phyloP scores from a whole-genome alignment of 2,329 filamentous ascomycete genomes.

The Bipolaris oryzae region DNA sequence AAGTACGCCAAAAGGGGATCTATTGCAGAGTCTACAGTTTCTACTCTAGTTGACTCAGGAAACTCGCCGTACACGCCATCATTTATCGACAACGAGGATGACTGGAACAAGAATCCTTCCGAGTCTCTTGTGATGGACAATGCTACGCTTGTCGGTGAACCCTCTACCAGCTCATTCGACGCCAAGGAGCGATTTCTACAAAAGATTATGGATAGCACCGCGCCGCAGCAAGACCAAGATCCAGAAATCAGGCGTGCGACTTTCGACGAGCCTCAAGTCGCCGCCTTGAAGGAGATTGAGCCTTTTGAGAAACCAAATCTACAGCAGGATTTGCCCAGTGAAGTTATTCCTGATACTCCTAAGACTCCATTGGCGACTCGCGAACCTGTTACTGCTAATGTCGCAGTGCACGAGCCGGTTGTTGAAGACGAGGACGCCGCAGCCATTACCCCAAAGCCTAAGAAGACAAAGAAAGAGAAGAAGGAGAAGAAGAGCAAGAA shows the following conservation, averaged over 20 bases:
- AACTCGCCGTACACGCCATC: conserved; percentile 27
- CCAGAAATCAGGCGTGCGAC: conserved; percentile 22
- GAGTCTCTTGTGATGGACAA: conserved; percentile 38
- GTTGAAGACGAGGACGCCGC: background rate
- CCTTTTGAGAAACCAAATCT: background rate
- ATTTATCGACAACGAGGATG: conserved; percentile 41
- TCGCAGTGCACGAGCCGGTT: background rate
- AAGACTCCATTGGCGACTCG: background rate
- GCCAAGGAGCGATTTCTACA: conserved; percentile 31
- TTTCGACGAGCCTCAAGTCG: conserved; percentile 1
- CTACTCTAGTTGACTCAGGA: conserved; percentile 8
- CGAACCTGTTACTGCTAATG: background rate
- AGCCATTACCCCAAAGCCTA: conserved; percentile 25
- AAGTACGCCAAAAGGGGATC: conserved; percentile 42
- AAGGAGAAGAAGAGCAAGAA: conserved; percentile 45
- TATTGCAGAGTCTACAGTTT: conserved; percentile 2
- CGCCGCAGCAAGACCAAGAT: conserved; percentile 19
- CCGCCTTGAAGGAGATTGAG: background rate
- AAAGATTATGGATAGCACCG: conserved; percentile 38
- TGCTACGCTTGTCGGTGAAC: conserved; percentile 42
- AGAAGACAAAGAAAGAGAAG: conserved; percentile 37
- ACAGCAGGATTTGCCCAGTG: conserved; percentile 2
- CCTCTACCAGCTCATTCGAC: conserved; percentile 14
- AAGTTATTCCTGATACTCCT: conserved; percentile 13
- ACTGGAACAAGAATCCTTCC: conserved; percentile 35